Conservation (phyloP, 768 basidiomycete species). For the Glaciozyma antarctica region DNA sequence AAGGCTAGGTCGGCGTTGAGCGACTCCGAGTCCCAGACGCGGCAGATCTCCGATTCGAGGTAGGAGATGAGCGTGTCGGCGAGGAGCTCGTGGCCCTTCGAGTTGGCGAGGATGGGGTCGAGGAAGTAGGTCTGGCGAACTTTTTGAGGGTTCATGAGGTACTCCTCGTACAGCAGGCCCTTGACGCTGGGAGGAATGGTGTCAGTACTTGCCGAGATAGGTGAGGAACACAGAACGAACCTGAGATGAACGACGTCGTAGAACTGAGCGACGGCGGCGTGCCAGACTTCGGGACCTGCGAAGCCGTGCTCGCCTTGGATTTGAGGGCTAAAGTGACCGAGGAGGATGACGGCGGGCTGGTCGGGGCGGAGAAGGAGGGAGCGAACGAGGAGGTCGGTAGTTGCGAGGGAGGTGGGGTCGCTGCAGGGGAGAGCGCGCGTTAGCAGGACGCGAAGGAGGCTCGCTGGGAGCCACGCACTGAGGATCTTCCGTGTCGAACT, state of each 20-base stretch:
- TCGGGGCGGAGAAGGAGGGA: conserved; percentile 83
- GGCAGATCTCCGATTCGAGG: conserved; percentile 79
- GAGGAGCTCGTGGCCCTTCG: conserved; percentile 71
- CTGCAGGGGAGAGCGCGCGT: conserved; percentile 41
- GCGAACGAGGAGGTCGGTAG: conserved; percentile 86
- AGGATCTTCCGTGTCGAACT: conserved; percentile 84
- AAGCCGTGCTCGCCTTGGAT: conserved; percentile 68
- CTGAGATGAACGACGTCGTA: conserved; percentile 92
- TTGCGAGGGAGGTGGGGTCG: conserved; percentile 58
- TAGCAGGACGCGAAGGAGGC: not conserved
- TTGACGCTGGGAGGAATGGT: conserved; percentile 51
- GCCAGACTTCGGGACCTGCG: conserved; percentile 80
- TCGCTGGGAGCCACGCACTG: conserved; percentile 49
- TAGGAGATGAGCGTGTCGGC: conserved; percentile 86
- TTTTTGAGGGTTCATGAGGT: conserved; percentile 59
- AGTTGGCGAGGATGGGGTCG: conserved; percentile 73
- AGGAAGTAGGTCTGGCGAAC: conserved; percentile 61
- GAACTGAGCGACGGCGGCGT: conserved; percentile 84
- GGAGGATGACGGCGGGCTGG: conserved; percentile 78
- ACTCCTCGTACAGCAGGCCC: conserved; percentile 68
- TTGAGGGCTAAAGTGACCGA: conserved; percentile 93
- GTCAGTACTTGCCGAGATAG: not conserved
- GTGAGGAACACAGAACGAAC: conserved; percentile 37
- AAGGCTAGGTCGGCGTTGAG: conserved; percentile 34
- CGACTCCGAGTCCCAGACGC: conserved; percentile 54